Evolutionary conservation across 768 basidiomycete species (phyloP).

Genomic region (Tubosaeta brunneosetosa): DNA sequence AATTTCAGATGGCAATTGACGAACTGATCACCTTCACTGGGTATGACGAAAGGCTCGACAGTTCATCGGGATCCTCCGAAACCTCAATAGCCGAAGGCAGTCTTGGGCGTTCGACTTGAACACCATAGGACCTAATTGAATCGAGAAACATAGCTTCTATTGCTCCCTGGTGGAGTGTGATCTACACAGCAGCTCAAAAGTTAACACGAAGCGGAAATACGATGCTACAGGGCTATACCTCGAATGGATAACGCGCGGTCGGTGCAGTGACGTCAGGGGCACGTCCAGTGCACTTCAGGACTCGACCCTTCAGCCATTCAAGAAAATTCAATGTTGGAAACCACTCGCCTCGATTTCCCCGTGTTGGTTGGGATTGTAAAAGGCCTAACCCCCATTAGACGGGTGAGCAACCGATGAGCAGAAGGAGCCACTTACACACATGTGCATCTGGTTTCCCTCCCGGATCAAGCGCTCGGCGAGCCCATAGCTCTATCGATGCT

Average conservation of each 20-base stretch:
- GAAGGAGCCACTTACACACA: constrained; percentile 44
- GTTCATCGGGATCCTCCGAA: constrained; percentile 34
- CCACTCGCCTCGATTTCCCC: constrained; percentile 57
- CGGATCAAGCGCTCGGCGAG: constrained; percentile 58
- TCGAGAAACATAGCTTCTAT: constrained; percentile 42
- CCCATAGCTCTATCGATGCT: constrained; percentile 60
- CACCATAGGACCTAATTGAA: constrained; percentile 30
- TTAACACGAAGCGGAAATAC: not conserved
- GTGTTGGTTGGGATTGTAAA: constrained; percentile 61
- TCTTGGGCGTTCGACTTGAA: constrained; percentile 35
- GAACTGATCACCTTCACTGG: constrained; percentile 26
- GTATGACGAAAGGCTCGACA: constrained; percentile 30
- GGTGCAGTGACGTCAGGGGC: constrained; percentile 58
- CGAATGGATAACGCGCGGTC: constrained; percentile 67
- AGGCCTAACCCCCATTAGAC: constrained; percentile 45
- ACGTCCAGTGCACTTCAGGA: constrained; percentile 53
- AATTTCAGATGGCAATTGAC: not conserved
- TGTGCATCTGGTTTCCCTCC: constrained; percentile 66
- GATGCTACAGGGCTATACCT: constrained; percentile 36
- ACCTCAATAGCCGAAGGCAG: constrained; percentile 29
- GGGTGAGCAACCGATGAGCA: too few relatives aligned
- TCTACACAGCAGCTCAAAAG: constrained; percentile 11
- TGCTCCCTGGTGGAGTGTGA: constrained; percentile 38
- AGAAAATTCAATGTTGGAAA: not conserved
- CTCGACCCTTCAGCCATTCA: not conserved